Conservation (phyloP, 2,329 filamentous ascomycete genomes). For the Nothophoma quercina region DNA sequence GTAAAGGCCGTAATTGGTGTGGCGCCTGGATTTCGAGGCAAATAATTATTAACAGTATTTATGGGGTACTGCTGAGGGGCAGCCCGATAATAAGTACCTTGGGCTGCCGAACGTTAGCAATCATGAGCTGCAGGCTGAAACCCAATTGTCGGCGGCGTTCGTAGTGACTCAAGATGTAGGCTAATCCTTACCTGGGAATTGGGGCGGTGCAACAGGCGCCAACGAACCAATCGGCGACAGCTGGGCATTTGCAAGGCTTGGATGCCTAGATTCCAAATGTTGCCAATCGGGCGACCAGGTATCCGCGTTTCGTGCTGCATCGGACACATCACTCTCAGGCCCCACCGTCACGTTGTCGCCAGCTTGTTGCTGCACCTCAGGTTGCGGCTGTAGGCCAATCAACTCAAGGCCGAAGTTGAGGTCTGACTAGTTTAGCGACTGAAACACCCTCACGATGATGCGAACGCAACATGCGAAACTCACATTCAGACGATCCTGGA, state of each 20-base stretch:
- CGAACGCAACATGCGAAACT: constrained; percentile 33
- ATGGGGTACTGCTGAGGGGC: constrained; percentile 33
- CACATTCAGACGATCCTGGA: constrained; percentile 45
- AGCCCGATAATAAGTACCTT: constrained; percentile 41
- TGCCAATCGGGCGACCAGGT: constrained; percentile 33
- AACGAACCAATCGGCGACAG: constrained; percentile 16
- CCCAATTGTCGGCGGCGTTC: constrained; percentile 22
- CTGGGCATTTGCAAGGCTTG: constrained; percentile 25
- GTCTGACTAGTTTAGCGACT: constrained; percentile 43
- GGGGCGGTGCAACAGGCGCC: constrained; percentile 22
- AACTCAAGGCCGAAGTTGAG: constrained; percentile 40
- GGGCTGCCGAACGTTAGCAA: constrained; percentile 31
- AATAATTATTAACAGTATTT: constrained; percentile 32
- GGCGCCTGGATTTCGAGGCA: constrained; percentile 40
- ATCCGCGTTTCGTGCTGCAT: constrained; percentile 44
- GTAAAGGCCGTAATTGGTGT: constrained; percentile 41
- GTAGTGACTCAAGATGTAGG: constrained; percentile 33
- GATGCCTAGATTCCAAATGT: constrained; percentile 33
- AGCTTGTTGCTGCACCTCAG: constrained; percentile 34
- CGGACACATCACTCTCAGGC: constrained; percentile 32
- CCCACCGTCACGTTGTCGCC: constrained; percentile 24
- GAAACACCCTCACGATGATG: constrained; percentile 26
- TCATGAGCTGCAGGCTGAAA: constrained; percentile 38
- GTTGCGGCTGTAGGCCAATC: constrained; percentile 38
- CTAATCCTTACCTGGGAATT: constrained; percentile 33